Percentiles rank a stretch among this genome's conserved stretches.
phyloP scores from a whole-genome alignment of 495 filamentous ascomycete species.

The Penicillium paxilli region DNA sequence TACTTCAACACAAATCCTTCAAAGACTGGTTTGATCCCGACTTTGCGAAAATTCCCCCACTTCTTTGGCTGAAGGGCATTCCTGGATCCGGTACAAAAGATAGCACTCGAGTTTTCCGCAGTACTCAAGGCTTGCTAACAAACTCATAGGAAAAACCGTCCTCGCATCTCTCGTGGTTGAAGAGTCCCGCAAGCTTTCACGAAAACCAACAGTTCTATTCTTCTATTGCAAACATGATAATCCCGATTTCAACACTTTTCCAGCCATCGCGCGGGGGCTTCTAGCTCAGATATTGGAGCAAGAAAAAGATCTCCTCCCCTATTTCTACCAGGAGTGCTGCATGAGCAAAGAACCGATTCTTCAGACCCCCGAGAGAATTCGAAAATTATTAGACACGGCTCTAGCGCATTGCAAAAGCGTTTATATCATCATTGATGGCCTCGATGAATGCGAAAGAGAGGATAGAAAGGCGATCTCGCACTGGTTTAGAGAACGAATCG shows the following conservation, averaged over 20 bases:
- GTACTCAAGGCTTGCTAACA: too few species aligned
- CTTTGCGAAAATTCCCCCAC: background rate
- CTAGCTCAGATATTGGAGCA: background rate
- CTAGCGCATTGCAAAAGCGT: background rate
- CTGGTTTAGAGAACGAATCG: conserved; percentile 1
- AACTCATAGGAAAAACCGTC: background rate
- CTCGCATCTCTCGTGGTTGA: background rate
- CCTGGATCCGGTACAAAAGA: background rate
- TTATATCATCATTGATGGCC: conserved; percentile 3
- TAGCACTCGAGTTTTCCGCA: too few species aligned
- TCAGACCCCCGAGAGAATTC: background rate
- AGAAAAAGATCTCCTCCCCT: background rate
- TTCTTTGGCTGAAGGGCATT: conserved; percentile 4
- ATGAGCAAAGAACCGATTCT: background rate
- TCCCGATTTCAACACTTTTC: background rate
- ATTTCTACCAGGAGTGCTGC: conserved; percentile 2
- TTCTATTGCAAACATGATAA: conserved; percentile 4
- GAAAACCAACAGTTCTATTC: conserved; percentile 3
- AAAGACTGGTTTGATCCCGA: conserved; percentile 1
- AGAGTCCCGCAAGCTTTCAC: background rate
- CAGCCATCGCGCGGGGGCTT: background rate
- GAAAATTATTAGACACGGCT: background rate
- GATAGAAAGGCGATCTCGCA: background rate
- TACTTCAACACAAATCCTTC: background rate
- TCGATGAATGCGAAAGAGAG: conserved; percentile 5